Evolutionary conservation across 345 rosid genomes (phyloP).

Genomic region (Clausena lansium): DNA sequence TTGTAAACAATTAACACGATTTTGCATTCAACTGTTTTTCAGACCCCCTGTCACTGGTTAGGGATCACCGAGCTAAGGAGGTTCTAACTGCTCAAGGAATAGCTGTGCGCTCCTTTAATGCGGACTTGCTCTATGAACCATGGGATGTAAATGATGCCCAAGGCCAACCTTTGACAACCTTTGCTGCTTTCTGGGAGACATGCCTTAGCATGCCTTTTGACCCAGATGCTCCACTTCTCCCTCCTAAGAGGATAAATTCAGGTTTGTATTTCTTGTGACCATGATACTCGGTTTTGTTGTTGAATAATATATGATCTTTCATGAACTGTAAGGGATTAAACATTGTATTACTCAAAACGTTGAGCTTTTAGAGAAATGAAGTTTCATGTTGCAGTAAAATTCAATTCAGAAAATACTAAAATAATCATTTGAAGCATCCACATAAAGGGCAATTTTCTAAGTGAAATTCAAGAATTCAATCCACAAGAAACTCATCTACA

Average conservation of each 20-base stretch:
- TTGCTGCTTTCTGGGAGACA: slow-evolving; percentile 84
- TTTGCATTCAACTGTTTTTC: slow-evolving; percentile 30
- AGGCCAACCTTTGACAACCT: slow-evolving; percentile 75
- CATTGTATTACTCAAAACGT: neutral
- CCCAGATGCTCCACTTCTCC: slow-evolving; percentile 97
- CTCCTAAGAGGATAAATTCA: slow-evolving; percentile 89
- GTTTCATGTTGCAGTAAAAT: neutral
- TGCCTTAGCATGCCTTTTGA: slow-evolving; percentile 97
- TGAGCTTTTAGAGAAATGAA: neutral
- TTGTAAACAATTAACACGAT: neutral
- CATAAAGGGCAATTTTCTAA: neutral
- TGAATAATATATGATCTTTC: neutral
- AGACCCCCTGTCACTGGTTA: slow-evolving; percentile 91
- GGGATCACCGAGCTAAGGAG: slow-evolving; percentile 95
- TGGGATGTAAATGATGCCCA: slow-evolving; percentile 89
- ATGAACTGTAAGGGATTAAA: neutral
- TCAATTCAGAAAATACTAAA: neutral
- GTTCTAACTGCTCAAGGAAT: slow-evolving; percentile 68
- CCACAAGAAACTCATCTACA: neutral
- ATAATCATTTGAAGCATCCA: neutral
- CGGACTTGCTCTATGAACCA: slow-evolving; percentile 97
- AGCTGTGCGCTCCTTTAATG: slow-evolving; percentile 76
- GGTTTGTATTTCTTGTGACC: slow-evolving; percentile 38
- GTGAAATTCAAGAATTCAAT: neutral
- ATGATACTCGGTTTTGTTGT: neutral